Evolutionary conservation across 805 yeast species (phyloP).

Genomic region (Yamadazyma laniorum): DNA sequence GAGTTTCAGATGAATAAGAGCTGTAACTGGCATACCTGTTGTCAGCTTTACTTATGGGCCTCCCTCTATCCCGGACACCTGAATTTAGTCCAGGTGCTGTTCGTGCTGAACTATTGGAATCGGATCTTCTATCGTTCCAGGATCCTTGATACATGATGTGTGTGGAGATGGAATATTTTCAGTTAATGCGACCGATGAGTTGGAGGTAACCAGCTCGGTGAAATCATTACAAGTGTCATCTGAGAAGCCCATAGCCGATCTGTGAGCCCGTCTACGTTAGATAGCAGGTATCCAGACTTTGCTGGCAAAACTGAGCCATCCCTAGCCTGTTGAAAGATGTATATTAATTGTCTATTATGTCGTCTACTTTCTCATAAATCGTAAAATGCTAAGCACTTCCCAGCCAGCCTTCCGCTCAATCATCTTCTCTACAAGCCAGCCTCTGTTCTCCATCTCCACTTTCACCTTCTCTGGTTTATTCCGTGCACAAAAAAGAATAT

Average conservation of each 20-base stretch:
- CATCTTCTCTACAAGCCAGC: conserved; percentile 57
- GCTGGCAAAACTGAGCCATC: too few relatives aligned
- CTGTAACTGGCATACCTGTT: conserved; percentile 5
- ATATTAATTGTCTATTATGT: neutral
- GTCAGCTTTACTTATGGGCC: neutral
- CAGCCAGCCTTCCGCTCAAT: conserved; percentile 86
- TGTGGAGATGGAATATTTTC: conserved; percentile 5
- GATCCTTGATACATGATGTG: conserved; percentile 2
- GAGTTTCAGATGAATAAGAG: neutral
- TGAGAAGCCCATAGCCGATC: too few relatives aligned
- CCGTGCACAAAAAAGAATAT: conserved; percentile 86
- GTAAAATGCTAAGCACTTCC: conserved; percentile 82
- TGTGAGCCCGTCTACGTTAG: too few relatives aligned
- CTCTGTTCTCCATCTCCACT: conserved; percentile 39
- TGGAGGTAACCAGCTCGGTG: neutral
- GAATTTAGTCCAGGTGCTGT: neutral
- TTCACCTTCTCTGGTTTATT: conserved; percentile 72
- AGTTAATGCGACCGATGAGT: neutral
- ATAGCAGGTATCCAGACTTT: too few relatives aligned
- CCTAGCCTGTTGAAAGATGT: too few relatives aligned
- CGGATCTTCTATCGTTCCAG: conserved; percentile 3
- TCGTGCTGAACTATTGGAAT: neutral
- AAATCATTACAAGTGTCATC: too few relatives aligned
- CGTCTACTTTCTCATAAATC: conserved; percentile 37
- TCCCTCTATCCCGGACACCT: conserved; percentile 4